These are phyloP conservation scores for Amauroascus verrucosus DNA, from an alignment of 2,329 filamentous ascomycete species.

Conservation along the genomic window DNA sequence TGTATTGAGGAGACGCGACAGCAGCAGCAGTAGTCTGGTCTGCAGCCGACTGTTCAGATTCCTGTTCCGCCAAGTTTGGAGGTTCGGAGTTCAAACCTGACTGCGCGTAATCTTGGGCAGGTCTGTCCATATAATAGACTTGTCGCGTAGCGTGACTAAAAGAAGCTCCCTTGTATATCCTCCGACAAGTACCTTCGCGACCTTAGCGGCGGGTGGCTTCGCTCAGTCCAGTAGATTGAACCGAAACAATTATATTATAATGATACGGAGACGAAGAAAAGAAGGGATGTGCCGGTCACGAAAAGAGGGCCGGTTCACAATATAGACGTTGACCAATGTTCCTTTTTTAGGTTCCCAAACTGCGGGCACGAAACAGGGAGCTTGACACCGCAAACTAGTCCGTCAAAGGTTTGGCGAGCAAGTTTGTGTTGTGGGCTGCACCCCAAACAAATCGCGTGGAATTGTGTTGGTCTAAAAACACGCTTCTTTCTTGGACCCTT, in stretches of 20 bases:
- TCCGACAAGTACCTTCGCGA: constrained; percentile 13
- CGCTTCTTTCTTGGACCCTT: not conserved
- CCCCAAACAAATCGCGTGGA: constrained; percentile 10
- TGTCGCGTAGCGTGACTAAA: constrained; percentile 12
- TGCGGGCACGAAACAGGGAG: constrained; percentile 11
- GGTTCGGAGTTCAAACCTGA: constrained; percentile 65
- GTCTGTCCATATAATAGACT: constrained; percentile 42
- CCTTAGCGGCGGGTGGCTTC: constrained; percentile 12
- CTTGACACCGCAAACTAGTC: constrained; percentile 4
- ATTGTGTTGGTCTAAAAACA: constrained; percentile 8
- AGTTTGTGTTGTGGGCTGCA: constrained; percentile 3
- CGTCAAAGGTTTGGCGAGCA: constrained; percentile 5
- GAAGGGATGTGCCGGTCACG: constrained; percentile 4
- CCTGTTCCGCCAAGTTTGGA: constrained; percentile 45
- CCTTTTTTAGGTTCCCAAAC: constrained; percentile 9
- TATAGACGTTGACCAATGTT: constrained; percentile 1
- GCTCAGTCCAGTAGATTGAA: constrained; percentile 12
- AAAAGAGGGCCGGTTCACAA: constrained; percentile 9
- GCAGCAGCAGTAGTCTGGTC: constrained; percentile 72
- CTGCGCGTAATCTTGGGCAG: constrained; percentile 69
- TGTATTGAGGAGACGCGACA: constrained; percentile 24
- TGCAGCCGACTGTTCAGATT: constrained; percentile 78
- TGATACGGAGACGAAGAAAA: constrained; percentile 5
- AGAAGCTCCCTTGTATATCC: constrained; percentile 8
- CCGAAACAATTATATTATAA: constrained; percentile 4